Conservation (phyloP, 2,329 filamentous ascomycete genomes). For the Ilyonectria sp. region DNA sequence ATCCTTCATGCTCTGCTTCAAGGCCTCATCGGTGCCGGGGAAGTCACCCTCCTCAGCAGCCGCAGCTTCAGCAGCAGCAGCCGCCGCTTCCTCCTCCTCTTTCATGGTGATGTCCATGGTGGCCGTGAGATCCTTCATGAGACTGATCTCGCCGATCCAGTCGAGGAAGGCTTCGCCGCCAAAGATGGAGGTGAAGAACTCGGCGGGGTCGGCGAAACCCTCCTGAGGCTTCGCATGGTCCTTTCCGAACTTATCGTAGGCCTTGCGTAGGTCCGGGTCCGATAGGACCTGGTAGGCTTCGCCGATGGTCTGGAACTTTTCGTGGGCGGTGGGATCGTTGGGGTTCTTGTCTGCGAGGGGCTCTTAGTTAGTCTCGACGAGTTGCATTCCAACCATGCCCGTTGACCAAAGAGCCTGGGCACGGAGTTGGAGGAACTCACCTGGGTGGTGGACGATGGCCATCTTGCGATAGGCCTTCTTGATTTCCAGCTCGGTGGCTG, state of each 20-base stretch:
- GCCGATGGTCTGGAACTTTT: conserved; percentile 91
- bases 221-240: conserved; percentile 91
- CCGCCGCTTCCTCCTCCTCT: conserved; percentile 76
- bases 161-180: conserved; percentile 96
- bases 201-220: conserved; percentile 94
- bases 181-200: conserved; percentile 99
- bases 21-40: conserved; percentile 70
- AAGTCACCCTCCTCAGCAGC: conserved; percentile 66
- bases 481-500: conserved; percentile 91
- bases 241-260: conserved; percentile 98
- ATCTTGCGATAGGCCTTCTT: conserved; percentile 97
- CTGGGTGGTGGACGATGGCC: conserved; percentile 93
- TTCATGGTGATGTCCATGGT: conserved; percentile 98
- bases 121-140: conserved; percentile 98
- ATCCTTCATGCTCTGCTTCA: conserved; percentile 68
- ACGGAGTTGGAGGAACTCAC: conserved; percentile 59
- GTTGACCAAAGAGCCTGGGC: neutral
- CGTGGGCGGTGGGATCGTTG: conserved; percentile 92
- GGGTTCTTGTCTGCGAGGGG: conserved; percentile 88
- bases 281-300: conserved; percentile 86
- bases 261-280: conserved; percentile 86
- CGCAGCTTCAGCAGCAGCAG: conserved; percentile 62
- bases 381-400: neutral
- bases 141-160: conserved; percentile 97
- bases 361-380: conserved; percentile 15